Percentiles rank a stretch among this genome's conserved stretches.
Evolutionary conservation across 257 asterid genomes (phyloP).

Genomic region (Capsicum rhomboideum): DNA sequence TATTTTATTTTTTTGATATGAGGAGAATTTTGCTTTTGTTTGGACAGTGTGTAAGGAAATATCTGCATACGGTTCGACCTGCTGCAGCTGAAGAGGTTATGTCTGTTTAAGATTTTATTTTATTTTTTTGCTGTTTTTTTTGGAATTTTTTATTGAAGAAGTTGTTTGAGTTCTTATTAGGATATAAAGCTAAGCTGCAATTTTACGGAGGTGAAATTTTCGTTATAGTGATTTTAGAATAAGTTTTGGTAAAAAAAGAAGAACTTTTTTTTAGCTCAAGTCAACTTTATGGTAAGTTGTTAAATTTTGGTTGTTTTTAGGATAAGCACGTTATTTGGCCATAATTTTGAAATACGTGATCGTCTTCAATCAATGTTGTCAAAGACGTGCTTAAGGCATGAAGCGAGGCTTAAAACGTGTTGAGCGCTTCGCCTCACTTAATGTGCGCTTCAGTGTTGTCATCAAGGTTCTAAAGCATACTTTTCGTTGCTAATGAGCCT

Average conservation of each 20-base stretch:
- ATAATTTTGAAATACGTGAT: not conserved
- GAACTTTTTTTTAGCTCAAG: not conserved
- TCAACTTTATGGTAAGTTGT: not conserved
- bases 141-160: not conserved
- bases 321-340: not conserved
- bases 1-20: not conserved
- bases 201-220: not conserved
- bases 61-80: constrained; percentile 34
- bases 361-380: not conserved
- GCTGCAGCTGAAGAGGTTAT: constrained; percentile 47
- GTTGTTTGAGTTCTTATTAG: not conserved
- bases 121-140: not conserved
- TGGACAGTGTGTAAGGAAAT: constrained; percentile 48
- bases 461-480: too few relatives aligned
- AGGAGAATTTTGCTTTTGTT: not conserved
- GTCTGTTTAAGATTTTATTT: not conserved
- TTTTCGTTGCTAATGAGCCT: too few relatives aligned
- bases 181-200: not conserved
- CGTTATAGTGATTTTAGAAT: not conserved
- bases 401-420: too few relatives aligned
- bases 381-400: too few relatives aligned
- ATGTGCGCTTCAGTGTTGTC: too few relatives aligned
- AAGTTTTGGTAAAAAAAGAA: not conserved
- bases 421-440: too few relatives aligned
- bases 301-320: not conserved